Evolutionary conservation across 2,329 filamentous ascomycete species (phyloP), one percentile per base, ranked within the genome.

Genomic region (Phialophora tarda): DNA sequence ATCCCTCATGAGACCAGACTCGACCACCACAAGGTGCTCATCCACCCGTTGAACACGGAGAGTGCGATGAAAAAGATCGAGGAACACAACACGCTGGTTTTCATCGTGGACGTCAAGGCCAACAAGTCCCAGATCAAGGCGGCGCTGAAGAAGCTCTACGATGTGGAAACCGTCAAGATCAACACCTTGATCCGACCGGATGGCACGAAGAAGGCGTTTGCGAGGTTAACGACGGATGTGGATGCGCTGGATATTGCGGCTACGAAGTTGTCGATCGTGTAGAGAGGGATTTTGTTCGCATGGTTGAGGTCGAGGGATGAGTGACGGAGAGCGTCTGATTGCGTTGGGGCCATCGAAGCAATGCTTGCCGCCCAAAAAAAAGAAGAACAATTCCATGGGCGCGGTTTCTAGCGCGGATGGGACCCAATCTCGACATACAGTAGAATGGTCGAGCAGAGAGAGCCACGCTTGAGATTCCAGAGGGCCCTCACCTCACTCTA

Each of bases 1-100:
- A 88, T 99, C 81, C 89, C 91, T 77, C 90, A 94, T 82, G 87
- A 88, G 80, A 90, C 93, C 76, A 91, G 93, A 77, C 91, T 99
- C 78, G 95, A 99, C 85, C 91, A 94, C 85, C 91, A 93, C 88
- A 97, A 96, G 89, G 87, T 98, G 82, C 91, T 99, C 82, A 86
- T 98, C 80, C 92, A 97, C 89, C 95, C 95, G 74, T 88, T 99
- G 80, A 99, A 99, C 90, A 99, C 95, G 69, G 95, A 99, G 91
- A 95, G 91, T 79, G 95, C 96, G 79, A 98, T 99, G 94, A 99
- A 99, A 92, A 97, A 97, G 91, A 97, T 99, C 77, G 95, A 99
- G 88, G 95, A 99, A 91, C 93, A 99, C 89, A 99, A 99, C 89
- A 99, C 95, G 75, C 89, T 99, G 61, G 92, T 96, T 80, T 97